Percentiles rank a stretch among this genome's conserved stretches.
Evolutionary conservation across 129 eudicot species (phyloP).

Genomic region (Erigeron canadensis): DNA sequence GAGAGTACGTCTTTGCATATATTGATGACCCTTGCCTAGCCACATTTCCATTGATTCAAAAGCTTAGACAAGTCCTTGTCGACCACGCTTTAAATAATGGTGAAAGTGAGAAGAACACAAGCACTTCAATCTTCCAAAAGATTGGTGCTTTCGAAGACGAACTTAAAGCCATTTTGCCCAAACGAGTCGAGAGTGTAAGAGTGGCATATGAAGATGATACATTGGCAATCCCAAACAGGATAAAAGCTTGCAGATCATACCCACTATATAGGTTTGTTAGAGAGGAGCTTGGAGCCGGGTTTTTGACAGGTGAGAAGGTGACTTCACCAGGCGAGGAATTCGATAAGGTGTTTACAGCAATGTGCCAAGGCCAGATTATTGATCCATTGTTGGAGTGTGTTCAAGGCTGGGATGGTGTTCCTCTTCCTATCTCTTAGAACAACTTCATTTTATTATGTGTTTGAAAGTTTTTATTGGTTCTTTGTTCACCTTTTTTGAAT

Average conservation of each 20-base stretch:
- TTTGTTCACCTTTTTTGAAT: not conserved
- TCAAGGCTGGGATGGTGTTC: slow-evolving; percentile 64
- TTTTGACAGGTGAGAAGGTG: slow-evolving; percentile 63
- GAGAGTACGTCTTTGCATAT: not conserved
- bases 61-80: not conserved
- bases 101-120: not conserved
- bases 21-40: not conserved
- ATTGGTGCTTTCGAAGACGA: not conserved
- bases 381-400: slow-evolving; percentile 76
- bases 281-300: slow-evolving; percentile 48
- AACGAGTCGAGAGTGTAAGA: not conserved
- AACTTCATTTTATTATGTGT: not conserved
- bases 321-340: slow-evolving; percentile 72
- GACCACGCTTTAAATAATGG: not conserved
- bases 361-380: slow-evolving; percentile 58
- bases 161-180: not conserved
- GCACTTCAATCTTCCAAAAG: not conserved
- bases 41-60: slow-evolving; percentile 3
- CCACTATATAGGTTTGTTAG: slow-evolving; percentile 65
- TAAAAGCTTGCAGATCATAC: slow-evolving; percentile 65
- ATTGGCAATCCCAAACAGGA: slow-evolving; percentile 1
- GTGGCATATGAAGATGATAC: not conserved
- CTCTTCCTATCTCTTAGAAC: slow-evolving; percentile 58
- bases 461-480: slow-evolving; percentile 3
- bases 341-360: slow-evolving; percentile 70